Conservation (phyloP, 164 flowering plant species). For the Nymphaea thermarum region DNA sequence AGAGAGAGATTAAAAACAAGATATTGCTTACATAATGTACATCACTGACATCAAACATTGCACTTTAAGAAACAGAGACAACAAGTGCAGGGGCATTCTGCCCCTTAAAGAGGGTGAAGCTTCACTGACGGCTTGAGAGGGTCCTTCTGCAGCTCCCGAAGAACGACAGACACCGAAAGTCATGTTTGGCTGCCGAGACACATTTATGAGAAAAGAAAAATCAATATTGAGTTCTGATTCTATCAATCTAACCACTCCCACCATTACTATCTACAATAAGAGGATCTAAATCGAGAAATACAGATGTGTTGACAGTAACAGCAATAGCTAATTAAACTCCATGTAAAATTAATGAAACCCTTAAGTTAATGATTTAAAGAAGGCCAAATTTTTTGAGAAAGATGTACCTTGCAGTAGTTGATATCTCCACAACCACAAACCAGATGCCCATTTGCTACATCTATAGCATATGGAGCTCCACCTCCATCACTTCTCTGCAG, state of each 20-base stretch:
- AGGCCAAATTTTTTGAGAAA: not conserved
- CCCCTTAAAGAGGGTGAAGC: not conserved
- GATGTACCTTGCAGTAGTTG: constrained; percentile 57
- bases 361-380: not conserved
- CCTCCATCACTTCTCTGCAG: constrained; percentile 87
- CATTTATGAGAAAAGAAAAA: not conserved
- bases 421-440: constrained; percentile 66
- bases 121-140: constrained; percentile 1
- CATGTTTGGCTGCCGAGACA: constrained; percentile 39
- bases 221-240: too few species aligned
- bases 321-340: too few species aligned
- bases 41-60: not conserved
- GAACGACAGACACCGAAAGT: constrained; percentile 50
- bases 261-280: too few species aligned
- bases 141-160: constrained; percentile 18
- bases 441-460: constrained; percentile 69
- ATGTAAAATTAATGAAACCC: too few species aligned
- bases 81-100: not conserved
- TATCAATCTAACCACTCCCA: too few species aligned
- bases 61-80: not conserved
- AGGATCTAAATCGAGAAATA: too few species aligned
- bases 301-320: too few species aligned
- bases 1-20: too few species aligned
- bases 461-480: constrained; percentile 69
- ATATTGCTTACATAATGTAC: not conserved